phyloP scores from a whole-genome alignment of 75 land plant genomes.

The Ceratopteris richardii region DNA sequence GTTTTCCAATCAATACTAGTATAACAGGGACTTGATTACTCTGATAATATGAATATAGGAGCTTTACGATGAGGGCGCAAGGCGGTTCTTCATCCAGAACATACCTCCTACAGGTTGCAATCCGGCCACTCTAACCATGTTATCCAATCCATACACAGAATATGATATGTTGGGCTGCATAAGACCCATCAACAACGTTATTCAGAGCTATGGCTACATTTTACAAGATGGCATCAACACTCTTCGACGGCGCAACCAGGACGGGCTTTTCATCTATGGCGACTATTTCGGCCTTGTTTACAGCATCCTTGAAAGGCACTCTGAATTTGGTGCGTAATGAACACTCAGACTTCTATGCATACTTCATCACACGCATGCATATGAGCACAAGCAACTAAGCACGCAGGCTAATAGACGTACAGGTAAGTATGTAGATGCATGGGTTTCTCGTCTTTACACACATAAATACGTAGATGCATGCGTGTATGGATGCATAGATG shows the following conservation, averaged over 20 bases:
- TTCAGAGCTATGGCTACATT: slow-evolving; percentile 7
- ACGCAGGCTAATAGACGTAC: too few relatives aligned
- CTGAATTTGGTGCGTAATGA: slow-evolving; percentile 7
- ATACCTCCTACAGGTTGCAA: slow-evolving; percentile 23
- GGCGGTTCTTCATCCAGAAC: slow-evolving; percentile 16
- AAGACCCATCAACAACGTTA: neutral
- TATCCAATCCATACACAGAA: neutral
- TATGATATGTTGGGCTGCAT: slow-evolving; percentile 22
- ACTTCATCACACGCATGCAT: too few relatives aligned
- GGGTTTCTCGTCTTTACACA: too few relatives aligned
- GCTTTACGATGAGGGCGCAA: slow-evolving; percentile 12
- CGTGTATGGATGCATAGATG: too few relatives aligned
- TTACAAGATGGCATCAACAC: slow-evolving; percentile 2
- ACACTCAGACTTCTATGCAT: neutral
- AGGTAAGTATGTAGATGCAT: too few relatives aligned
- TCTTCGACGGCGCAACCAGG: slow-evolving; percentile 5
- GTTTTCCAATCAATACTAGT: too few relatives aligned
- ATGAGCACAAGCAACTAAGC: too few relatives aligned
- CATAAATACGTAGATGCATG: too few relatives aligned
- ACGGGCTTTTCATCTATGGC: slow-evolving; percentile 12
- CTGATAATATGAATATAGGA: too few relatives aligned
- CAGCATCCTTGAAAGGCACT: neutral
- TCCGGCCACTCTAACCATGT: slow-evolving; percentile 18
- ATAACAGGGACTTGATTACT: too few relatives aligned
- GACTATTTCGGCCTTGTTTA: slow-evolving; percentile 2